Percentiles rank a stretch among this genome's conserved stretches.
Evolutionary conservation across 768 basidiomycete genomes (phyloP).

Genomic region (Calocybe cyanea): DNA sequence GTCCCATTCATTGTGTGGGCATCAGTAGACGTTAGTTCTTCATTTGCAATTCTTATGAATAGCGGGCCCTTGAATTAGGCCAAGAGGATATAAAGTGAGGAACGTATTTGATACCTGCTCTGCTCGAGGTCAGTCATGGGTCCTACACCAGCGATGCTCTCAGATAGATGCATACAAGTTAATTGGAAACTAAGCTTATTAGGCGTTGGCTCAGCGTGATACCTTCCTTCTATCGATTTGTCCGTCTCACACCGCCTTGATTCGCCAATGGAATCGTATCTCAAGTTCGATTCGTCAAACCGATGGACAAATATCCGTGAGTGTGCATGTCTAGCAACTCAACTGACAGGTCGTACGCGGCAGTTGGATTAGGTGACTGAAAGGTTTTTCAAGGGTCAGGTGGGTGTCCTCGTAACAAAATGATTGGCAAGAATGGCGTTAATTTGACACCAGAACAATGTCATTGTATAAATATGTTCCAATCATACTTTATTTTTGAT

Average conservation of each 20-base stretch:
- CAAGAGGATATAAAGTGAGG: neutral
- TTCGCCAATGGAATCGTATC: slow-evolving; percentile 97
- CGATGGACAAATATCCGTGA: slow-evolving; percentile 95
- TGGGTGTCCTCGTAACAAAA: slow-evolving; percentile 91
- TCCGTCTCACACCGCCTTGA: slow-evolving; percentile 93
- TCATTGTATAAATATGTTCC: slow-evolving; percentile 47
- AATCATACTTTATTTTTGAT: slow-evolving; percentile 90
- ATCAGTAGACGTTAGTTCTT: slow-evolving; percentile 94
- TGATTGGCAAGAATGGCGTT: slow-evolving; percentile 23
- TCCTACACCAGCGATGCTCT: slow-evolving; percentile 46
- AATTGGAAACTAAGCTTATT: slow-evolving; percentile 40
- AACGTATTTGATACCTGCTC: slow-evolving; percentile 88
- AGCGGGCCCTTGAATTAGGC: too few relatives aligned
- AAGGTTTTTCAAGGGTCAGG: slow-evolving; percentile 92
- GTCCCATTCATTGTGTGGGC: slow-evolving; percentile 87
- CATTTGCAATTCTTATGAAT: slow-evolving; percentile 81
- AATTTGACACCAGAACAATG: neutral
- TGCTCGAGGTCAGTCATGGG: slow-evolving; percentile 97
- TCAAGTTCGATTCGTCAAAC: slow-evolving; percentile 97
- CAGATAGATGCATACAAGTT: neutral
- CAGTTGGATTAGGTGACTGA: slow-evolving; percentile 87
- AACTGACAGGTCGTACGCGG: slow-evolving; percentile 97
- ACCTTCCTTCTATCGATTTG: slow-evolving; percentile 87
- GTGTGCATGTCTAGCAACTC: slow-evolving; percentile 99
- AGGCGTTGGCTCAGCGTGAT: slow-evolving; percentile 91